Conservation (phyloP, 1,284 basidiomycete species). For the Apiotrichum gamsii region DNA sequence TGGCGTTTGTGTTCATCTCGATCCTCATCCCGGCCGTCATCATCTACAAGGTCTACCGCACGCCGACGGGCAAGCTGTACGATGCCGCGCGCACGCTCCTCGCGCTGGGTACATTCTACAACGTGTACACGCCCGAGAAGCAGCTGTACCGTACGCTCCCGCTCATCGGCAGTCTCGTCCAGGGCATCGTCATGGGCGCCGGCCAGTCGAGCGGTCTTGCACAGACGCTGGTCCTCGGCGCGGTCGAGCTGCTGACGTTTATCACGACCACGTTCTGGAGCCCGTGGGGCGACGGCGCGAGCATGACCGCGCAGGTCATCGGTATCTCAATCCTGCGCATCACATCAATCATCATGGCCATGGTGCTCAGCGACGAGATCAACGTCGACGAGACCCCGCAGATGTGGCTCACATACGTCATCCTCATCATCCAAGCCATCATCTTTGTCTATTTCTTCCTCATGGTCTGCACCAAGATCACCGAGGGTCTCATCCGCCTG, state of each 20-base stretch:
- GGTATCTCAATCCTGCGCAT: constrained; percentile 84
- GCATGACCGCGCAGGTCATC: constrained; percentile 91
- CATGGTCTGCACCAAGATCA: constrained; percentile 75
- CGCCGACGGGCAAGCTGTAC: constrained; percentile 82
- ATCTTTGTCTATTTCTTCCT: constrained; percentile 72
- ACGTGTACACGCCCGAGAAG: constrained; percentile 84
- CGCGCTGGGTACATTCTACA: constrained; percentile 90
- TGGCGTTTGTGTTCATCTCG: constrained; percentile 65
- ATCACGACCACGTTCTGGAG: constrained; percentile 86
- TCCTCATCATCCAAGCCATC: constrained; percentile 77
- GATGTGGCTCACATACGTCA: constrained; percentile 89
- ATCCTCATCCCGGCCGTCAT: constrained; percentile 69
- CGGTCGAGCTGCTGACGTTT: constrained; percentile 74
- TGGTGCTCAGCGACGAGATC: constrained; percentile 82
- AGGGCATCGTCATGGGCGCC: constrained; percentile 76
- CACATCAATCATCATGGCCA: constrained; percentile 76
- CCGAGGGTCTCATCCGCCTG: constrained; percentile 76
- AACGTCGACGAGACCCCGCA: constrained; percentile 66
- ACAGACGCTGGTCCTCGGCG: constrained; percentile 80
- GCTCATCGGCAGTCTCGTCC: constrained; percentile 71
- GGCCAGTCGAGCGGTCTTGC: constrained; percentile 83
- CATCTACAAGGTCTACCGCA: constrained; percentile 67
- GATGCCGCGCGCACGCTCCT: constrained; percentile 87
- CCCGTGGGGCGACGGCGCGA: constrained; percentile 91
- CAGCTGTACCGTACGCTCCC: constrained; percentile 80